Base-by-base conservation (phyloP, 768 basidiomycete species). In the Mrakia blollopis region DNA sequence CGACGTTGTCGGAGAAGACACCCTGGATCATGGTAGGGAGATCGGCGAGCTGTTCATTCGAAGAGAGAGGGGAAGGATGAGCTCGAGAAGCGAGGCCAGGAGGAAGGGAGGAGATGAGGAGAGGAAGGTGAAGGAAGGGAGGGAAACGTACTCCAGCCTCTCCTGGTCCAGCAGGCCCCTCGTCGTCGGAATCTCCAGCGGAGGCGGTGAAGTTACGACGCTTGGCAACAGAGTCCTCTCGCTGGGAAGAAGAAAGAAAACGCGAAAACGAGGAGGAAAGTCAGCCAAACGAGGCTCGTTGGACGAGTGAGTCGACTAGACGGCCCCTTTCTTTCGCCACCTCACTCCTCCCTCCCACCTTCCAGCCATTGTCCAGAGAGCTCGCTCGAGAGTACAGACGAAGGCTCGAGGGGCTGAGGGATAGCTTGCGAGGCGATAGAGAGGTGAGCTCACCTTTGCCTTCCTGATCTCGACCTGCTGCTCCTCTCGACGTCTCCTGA, bases 401-500 rank as follows among this genome's bases (percentile, higher is more conserved):
- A 4, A 7, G 13, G 14, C 47, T 50, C 47, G 4, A 21, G 47
- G 39, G 5, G 11, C 11, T 11, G 39, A 5, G 39, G 11, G 39
- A 41, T 41, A 11, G 5, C 39, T 41, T 11, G 39, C 39, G 39
- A n/a, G n/a, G n/a, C 39, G 47, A 65, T 10, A 11, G 37, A 2
- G 63, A 57, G 25, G 30, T 68, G 2, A n/a, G 80, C 83, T 52
- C 37, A 84, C 84, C 81, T 98, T 98, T 86, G 96, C 93, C 83
- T 94, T 89, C 83, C 97, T 89, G 87, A 99, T 98, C 87, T 98
- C 97, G 76, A 99, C 97, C 82, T 98, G 95, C 83, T 96, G 93
- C 84, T 99, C 95, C 84, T 98, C 97, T 77, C 97, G 90, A 84
- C 96, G 91, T 85, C 94, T 91, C 81, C 96, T 90, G 81, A 98